A percentile compares a stretch with the other conserved stretches of the same genome.
phyloP scores from a whole-genome alignment of 2,329 filamentous ascomycete species.

The Botrytis paeoniae region DNA sequence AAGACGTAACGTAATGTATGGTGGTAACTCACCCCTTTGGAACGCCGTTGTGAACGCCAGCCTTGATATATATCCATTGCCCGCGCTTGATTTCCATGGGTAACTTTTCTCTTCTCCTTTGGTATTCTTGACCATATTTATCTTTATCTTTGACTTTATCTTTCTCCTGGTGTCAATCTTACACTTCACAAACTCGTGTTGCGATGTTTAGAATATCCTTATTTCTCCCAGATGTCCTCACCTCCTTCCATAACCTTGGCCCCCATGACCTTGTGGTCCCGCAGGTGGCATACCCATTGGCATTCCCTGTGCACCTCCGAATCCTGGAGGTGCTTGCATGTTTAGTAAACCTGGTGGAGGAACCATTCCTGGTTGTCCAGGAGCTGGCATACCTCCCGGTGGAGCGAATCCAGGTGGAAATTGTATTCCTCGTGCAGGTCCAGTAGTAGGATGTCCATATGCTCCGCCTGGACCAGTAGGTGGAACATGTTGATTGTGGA shows the following conservation, averaged over 20 bases:
- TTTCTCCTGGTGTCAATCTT: not conserved
- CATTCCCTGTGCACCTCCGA: conserved; percentile 29
- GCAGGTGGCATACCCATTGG: conserved; percentile 34
- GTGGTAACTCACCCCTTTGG: conserved; percentile 9
- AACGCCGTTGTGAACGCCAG: conserved; percentile 4
- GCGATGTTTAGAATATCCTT: not conserved
- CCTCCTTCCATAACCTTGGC: conserved; percentile 22
- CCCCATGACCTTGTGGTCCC: conserved; percentile 26
- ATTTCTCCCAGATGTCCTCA: not conserved
- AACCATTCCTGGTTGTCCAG: not conserved
- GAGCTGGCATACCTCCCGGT: conserved; percentile 1
- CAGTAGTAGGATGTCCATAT: conserved; percentile 1
- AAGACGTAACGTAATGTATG: not conserved
- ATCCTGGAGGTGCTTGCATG: conserved; percentile 35
- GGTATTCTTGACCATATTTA: too few species aligned
- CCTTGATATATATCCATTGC: conserved; percentile 1
- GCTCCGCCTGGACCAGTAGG: conserved; percentile 40
- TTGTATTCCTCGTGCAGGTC: not conserved
- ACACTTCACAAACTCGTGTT: not conserved
- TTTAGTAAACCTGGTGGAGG: conserved; percentile 21
- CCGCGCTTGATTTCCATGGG: conserved; percentile 3
- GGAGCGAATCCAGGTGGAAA: conserved; percentile 45
- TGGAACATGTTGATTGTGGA: conserved; percentile 43
- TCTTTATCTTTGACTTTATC: too few species aligned
- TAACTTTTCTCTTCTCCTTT: not conserved